phyloP scores from a whole-genome alignment of 805 yeast species.

The Blastobotrys parvus region DNA sequence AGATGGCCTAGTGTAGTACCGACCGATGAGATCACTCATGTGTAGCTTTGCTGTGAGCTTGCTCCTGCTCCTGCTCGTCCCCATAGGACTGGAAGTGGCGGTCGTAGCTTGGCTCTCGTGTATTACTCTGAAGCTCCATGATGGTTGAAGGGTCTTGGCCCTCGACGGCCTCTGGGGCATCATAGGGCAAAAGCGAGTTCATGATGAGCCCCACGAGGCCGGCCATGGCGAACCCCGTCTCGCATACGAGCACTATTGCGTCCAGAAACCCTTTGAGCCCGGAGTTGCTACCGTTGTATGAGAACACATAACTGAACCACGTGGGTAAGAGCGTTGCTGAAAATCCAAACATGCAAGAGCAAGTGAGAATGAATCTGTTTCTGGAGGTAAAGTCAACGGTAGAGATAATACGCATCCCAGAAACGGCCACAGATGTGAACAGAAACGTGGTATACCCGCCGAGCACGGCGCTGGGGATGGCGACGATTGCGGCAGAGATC shows the following conservation, averaged over 20 bases:
- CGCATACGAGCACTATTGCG: conserved; percentile 63
- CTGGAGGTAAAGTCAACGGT: conserved; percentile 50
- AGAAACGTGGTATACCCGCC: conserved; percentile 85
- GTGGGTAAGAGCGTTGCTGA: conserved; percentile 56
- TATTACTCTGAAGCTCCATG: no score
- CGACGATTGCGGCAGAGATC: conserved; percentile 80
- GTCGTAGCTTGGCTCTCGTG: no score
- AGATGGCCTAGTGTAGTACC: no score
- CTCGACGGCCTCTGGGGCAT: conserved; percentile 8
- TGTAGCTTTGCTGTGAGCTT: no score
- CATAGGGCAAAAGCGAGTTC: conserved; percentile 54
- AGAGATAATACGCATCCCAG: conserved; percentile 62
- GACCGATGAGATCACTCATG: no score
- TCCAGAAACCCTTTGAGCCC: conserved; percentile 53
- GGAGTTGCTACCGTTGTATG: conserved; percentile 53
- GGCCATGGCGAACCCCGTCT: conserved; percentile 63
- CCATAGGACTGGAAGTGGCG: neutral
- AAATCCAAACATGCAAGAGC: conserved; percentile 54
- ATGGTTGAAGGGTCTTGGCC: no score
- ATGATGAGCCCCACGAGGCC: conserved; percentile 57
- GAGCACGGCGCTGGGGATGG: conserved; percentile 69
- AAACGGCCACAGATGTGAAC: conserved; percentile 67
- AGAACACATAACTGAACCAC: conserved; percentile 60
- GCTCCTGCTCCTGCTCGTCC: no score
- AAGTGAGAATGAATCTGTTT: conserved; percentile 64